Conservation (phyloP, 2,329 filamentous ascomycete genomes). For the Aspergillus spinulosporus region DNA sequence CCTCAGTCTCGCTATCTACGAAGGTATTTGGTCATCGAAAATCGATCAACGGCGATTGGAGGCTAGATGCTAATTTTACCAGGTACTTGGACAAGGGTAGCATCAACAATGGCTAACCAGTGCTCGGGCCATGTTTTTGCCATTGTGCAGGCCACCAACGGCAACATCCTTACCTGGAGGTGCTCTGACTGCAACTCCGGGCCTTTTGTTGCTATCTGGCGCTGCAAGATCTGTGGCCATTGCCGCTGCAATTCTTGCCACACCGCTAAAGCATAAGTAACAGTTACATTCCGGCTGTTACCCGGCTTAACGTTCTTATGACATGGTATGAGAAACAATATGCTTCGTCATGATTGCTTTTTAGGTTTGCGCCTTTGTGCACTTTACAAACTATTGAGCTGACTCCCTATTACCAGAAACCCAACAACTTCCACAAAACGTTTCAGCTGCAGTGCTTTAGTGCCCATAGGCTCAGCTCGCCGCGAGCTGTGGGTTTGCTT, state of each 20-base stretch:
- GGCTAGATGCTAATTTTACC: slow-evolving; percentile 9
- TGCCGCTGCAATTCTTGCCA: slow-evolving; percentile 45
- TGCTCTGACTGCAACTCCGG: slow-evolving; percentile 46
- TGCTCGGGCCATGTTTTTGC: slow-evolving; percentile 42
- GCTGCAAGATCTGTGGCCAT: slow-evolving; percentile 45
- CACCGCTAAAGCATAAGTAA: slow-evolving; percentile 34
- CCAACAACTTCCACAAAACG: slow-evolving; percentile 1
- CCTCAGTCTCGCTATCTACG: slow-evolving; percentile 1
- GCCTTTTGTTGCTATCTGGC: slow-evolving; percentile 45
- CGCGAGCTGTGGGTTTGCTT: background rate
- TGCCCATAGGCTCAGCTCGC: slow-evolving; percentile 10
- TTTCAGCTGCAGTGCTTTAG: slow-evolving; percentile 13
- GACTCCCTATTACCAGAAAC: background rate
- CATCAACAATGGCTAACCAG: slow-evolving; percentile 39
- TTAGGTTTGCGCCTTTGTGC: slow-evolving; percentile 1
- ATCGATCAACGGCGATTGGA: background rate
- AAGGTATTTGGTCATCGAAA: slow-evolving; percentile 3
- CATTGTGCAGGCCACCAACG: slow-evolving; percentile 44
- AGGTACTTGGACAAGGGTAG: slow-evolving; percentile 1
- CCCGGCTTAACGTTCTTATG: slow-evolving; percentile 9
- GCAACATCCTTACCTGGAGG: slow-evolving; percentile 46
- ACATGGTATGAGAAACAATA: slow-evolving; percentile 13
- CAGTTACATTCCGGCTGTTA: slow-evolving; percentile 18
- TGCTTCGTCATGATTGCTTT: background rate
- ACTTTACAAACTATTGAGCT: background rate